Percentiles rank a stretch among this genome's conserved stretches.
Evolutionary conservation across 805 yeast species (phyloP).

Genomic region (Nakazawaea sp.): DNA sequence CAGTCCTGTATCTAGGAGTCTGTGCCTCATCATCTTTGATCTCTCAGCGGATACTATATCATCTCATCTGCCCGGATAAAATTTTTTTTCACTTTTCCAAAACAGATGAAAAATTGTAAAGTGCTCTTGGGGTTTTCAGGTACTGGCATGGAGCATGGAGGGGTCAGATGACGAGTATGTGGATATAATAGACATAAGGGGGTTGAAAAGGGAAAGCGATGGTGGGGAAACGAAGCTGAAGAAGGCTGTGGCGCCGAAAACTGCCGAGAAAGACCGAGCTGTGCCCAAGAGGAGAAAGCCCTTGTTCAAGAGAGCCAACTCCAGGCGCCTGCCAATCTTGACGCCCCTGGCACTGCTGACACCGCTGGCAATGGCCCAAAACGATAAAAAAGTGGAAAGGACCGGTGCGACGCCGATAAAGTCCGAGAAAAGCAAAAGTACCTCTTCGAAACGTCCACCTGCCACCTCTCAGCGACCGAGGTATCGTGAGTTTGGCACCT

Average conservation of each 20-base stretch:
- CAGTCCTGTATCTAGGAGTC: no score
- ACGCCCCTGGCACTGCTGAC: neutral
- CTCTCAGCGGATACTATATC: no score
- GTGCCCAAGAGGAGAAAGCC: neutral
- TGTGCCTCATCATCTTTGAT: no score
- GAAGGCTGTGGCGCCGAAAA: slow-evolving; percentile 1
- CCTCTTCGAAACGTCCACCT: no score
- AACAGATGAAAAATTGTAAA: no score
- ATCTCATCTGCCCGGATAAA: no score
- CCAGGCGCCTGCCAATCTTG: no score
- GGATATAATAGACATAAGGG: neutral
- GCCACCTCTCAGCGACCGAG: neutral
- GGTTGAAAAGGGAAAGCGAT: neutral
- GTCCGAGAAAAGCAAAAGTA: neutral
- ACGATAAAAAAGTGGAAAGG: neutral
- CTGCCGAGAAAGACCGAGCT: slow-evolving; percentile 5
- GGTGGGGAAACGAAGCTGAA: neutral
- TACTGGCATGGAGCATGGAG: no score
- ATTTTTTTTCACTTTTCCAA: no score
- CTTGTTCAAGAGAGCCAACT: neutral
- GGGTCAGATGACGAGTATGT: no score
- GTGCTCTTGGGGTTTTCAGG: no score
- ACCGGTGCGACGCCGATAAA: neutral
- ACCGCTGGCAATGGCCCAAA: neutral
- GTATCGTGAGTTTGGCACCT: slow-evolving; percentile 26